A percentile compares a stretch with the other conserved stretches of the same genome.
phyloP scores from a whole-genome alignment of 345 rosid genomes.

The Camelina hispida region DNA sequence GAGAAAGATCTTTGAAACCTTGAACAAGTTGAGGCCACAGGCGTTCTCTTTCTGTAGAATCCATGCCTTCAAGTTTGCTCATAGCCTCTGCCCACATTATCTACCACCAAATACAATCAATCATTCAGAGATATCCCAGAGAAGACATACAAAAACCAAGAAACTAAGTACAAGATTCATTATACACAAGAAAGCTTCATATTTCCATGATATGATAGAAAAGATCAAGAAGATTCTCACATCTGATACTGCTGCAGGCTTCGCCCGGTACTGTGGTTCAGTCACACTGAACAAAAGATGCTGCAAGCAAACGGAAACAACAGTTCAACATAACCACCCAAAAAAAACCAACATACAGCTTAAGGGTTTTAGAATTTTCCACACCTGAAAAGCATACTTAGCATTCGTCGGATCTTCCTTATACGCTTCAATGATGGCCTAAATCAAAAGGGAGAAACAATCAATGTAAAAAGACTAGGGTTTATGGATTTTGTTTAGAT shows the following conservation, averaged over 20 bases:
- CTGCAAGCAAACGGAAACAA: slow-evolving; percentile 49
- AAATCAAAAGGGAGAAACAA: slow-evolving; percentile 11
- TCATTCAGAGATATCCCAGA: slow-evolving; percentile 35
- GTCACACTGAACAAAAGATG: slow-evolving; percentile 90
- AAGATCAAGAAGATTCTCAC: slow-evolving; percentile 53
- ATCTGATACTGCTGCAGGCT: slow-evolving; percentile 93
- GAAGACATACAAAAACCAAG: not conserved
- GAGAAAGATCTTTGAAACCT: slow-evolving; percentile 94
- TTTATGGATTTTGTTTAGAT: slow-evolving; percentile 14
- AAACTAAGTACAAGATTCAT: not conserved
- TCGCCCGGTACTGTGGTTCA: slow-evolving; percentile 72
- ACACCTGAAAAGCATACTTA: slow-evolving; percentile 77
- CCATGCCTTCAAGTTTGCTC: slow-evolving; percentile 96
- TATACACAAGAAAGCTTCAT: slow-evolving; percentile 14
- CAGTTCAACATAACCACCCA: not conserved
- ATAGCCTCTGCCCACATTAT: slow-evolving; percentile 98
- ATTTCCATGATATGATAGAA: slow-evolving; percentile 7
- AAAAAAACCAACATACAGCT: not conserved
- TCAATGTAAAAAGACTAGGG: slow-evolving; percentile 19
- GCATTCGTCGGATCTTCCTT: slow-evolving; percentile 90
- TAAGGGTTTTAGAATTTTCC: not conserved
- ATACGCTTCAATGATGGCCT: slow-evolving; percentile 96
- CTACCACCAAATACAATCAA: slow-evolving; percentile 57
- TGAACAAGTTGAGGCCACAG: slow-evolving; percentile 98
- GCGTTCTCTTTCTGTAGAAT: slow-evolving; percentile 84